Conservation (phyloP, 768 basidiomycete genomes). For the Amanita exitialis region DNA sequence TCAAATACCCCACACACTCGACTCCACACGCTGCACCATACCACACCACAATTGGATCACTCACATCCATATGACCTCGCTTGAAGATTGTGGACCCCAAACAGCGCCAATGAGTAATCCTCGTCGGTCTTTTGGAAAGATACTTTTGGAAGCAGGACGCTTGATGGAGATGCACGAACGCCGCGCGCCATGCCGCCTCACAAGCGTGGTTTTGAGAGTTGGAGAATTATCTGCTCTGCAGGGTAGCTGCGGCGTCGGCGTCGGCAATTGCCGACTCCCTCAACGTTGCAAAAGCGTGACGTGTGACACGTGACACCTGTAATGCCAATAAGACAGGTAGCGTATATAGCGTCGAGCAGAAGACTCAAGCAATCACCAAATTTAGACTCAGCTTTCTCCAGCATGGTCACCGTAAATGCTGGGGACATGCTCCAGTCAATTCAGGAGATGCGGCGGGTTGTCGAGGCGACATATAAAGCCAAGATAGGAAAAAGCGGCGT, state of each 20-base stretch:
- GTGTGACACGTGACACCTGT: slow-evolving; percentile 14
- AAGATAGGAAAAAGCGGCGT: no score
- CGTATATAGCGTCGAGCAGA: no score
- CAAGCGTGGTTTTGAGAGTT: background rate
- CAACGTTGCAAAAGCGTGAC: no score
- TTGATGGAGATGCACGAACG: slow-evolving; percentile 18
- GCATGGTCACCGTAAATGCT: no score
- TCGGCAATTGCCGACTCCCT: no score
- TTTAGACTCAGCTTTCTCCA: no score
- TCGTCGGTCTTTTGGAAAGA: slow-evolving; percentile 58
- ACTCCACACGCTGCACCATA: background rate
- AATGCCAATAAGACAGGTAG: no score
- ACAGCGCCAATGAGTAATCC: slow-evolving; percentile 47
- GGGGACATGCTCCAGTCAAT: no score
- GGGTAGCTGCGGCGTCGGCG: no score
- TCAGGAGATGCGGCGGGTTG: no score
- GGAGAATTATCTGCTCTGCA: background rate
- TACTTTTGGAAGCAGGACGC: slow-evolving; percentile 45
- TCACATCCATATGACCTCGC: slow-evolving; percentile 50
- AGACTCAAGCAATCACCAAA: no score
- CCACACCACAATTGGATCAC: background rate
- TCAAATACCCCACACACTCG: background rate
- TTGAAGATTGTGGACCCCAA: slow-evolving; percentile 54
- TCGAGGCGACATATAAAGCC: no score
- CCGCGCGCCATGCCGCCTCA: slow-evolving; percentile 27